Percentiles rank a stretch among this genome's conserved stretches.
Evolutionary conservation across 805 yeast species (phyloP).

Genomic region (Candida golubevii): DNA sequence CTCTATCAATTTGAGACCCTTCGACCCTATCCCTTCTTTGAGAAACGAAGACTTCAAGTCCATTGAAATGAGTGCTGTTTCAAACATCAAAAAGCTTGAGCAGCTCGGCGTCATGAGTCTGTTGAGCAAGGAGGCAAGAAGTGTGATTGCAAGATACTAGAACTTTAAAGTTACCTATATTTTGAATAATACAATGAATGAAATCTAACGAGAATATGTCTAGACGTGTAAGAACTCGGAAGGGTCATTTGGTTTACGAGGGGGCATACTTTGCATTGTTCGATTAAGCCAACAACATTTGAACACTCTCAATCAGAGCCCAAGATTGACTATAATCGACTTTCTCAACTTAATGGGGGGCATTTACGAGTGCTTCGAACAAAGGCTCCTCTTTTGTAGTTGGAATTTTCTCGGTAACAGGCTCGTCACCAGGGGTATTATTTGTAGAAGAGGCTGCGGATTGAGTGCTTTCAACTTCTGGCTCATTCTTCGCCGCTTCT

Average conservation of each 20-base stretch:
- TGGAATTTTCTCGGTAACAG: background rate
- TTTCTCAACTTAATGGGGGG: background rate
- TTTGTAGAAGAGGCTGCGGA: background rate
- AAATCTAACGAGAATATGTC: background rate
- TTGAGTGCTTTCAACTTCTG: conserved; percentile 1
- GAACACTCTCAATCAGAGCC: too few relatives aligned
- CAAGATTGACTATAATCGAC: too few relatives aligned
- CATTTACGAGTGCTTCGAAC: conserved; percentile 5
- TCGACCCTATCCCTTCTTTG: conserved; percentile 68
- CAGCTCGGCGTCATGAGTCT: conserved; percentile 23
- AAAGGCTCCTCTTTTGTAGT: conserved; percentile 2
- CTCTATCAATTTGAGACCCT: conserved; percentile 53
- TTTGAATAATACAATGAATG: background rate
- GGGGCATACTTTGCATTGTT: too few relatives aligned
- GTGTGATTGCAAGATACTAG: conserved; percentile 8
- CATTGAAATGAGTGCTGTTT: conserved; percentile 25
- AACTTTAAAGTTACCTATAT: background rate
- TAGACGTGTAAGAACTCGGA: too few relatives aligned
- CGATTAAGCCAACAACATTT: too few relatives aligned
- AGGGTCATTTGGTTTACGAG: too few relatives aligned
- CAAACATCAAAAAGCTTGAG: conserved; percentile 27
- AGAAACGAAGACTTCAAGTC: conserved; percentile 29
- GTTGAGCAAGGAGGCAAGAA: conserved; percentile 20
- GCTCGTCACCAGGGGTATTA: conserved; percentile 1
- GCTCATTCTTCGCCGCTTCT: conserved; percentile 3